Conservation (phyloP, 2,329 filamentous ascomycete genomes). For the Aspergillus felis region DNA sequence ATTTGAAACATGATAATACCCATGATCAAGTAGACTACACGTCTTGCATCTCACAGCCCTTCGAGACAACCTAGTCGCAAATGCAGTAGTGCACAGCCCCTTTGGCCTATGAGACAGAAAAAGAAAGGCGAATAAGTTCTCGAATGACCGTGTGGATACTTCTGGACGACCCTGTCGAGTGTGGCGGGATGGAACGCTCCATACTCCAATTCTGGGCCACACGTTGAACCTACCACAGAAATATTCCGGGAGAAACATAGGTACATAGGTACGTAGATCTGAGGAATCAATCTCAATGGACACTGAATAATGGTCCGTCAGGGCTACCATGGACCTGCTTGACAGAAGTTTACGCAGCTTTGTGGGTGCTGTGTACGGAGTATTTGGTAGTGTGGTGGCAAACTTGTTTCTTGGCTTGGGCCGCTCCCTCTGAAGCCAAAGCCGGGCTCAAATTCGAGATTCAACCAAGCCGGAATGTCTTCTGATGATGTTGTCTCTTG, state of each 20-base stretch:
- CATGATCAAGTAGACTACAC: no score
- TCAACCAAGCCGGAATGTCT: no score
- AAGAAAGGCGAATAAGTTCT: no score
- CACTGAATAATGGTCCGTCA: not conserved
- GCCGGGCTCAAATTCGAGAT: no score
- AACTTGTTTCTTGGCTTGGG: not conserved
- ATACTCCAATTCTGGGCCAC: not conserved
- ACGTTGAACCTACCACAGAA: not conserved
- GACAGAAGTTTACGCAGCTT: not conserved
- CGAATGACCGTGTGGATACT: not conserved
- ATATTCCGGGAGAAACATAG: not conserved
- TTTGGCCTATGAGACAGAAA: not conserved
- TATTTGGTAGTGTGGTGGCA: not conserved
- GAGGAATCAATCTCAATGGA: not conserved
- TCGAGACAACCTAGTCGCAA: not conserved
- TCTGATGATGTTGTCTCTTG: no score
- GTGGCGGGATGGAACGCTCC: no score
- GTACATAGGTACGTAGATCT: not conserved
- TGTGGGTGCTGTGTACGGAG: not conserved
- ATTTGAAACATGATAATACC: not conserved
- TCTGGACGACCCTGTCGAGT: no score
- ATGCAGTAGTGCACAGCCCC: not conserved
- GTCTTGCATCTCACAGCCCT: not conserved
- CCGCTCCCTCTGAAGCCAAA: not conserved
- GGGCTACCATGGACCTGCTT: not conserved